These are phyloP conservation scores for Colletotrichum orchidophilum DNA, from an alignment of 2,329 filamentous ascomycete species.

Conservation along the genomic window DNA sequence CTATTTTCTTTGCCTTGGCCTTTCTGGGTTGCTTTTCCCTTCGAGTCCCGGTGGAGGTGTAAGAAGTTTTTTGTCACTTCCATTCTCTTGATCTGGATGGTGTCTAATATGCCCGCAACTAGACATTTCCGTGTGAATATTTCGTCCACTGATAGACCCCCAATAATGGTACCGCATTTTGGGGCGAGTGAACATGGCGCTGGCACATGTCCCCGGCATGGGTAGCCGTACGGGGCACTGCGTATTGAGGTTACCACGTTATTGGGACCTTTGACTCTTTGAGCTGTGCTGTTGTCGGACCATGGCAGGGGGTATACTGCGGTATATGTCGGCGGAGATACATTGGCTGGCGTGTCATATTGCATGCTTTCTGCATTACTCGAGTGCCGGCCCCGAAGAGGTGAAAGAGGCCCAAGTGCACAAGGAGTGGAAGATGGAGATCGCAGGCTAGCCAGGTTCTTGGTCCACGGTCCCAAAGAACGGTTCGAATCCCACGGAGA, in stretches of 20 bases:
- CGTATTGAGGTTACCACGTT: slow-evolving; percentile 14
- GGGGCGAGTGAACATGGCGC: background rate
- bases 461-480: slow-evolving; percentile 3
- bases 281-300: background rate
- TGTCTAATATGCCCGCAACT: background rate
- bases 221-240: background rate
- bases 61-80: slow-evolving; percentile 1
- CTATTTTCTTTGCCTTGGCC: background rate
- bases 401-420: background rate
- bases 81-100: background rate
- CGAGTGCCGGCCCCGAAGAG: slow-evolving; percentile 1
- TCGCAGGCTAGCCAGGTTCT: slow-evolving; percentile 12
- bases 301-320: background rate
- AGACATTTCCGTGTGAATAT: background rate
- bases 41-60: background rate
- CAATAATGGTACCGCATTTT: background rate
- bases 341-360: background rate
- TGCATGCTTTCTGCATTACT: background rate
- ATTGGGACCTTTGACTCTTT: slow-evolving; percentile 15
- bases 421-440: slow-evolving; percentile 1
- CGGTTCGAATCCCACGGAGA: background rate
- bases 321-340: background rate
- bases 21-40: slow-evolving; percentile 6
- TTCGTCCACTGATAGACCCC: background rate
- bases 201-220: background rate